Conservation (phyloP, 371 early-diverging fungal genomes). For the Rhizopus stolonifer region DNA sequence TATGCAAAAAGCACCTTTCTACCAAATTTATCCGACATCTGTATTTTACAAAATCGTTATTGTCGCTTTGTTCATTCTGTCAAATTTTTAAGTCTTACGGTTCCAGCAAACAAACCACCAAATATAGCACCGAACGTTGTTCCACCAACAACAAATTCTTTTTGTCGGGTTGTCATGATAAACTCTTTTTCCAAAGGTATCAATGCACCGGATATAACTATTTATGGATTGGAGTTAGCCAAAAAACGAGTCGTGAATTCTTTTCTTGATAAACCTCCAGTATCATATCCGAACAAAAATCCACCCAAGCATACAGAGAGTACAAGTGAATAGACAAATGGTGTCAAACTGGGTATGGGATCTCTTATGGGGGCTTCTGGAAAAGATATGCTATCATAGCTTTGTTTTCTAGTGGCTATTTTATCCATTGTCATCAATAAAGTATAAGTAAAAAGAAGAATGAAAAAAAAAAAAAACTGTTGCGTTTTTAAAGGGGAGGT, state of each 20-base stretch:
- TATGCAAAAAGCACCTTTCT: constrained; percentile 36
- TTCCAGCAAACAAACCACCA: constrained; percentile 60
- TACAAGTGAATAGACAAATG: constrained; percentile 48
- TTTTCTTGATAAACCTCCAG: constrained; percentile 48
- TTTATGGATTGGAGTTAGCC: neutral
- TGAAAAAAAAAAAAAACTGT: too few relatives aligned
- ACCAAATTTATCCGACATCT: constrained; percentile 42
- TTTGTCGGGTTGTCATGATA: constrained; percentile 48
- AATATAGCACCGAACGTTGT: constrained; percentile 71
- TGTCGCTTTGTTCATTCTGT: neutral
- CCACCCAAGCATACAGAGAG: constrained; percentile 60
- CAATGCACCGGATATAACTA: constrained; percentile 58
- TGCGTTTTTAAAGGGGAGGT: too few relatives aligned
- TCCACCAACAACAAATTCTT: constrained; percentile 59
- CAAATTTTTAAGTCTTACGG: constrained; percentile 29
- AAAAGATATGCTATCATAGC: too few relatives aligned
- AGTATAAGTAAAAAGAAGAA: too few relatives aligned
- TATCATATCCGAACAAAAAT: constrained; percentile 72
- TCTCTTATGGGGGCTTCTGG: too few relatives aligned
- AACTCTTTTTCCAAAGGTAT: constrained; percentile 59
- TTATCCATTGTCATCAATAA: too few relatives aligned
- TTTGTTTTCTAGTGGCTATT: too few relatives aligned
- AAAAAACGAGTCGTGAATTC: neutral
- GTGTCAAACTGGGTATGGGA: too few relatives aligned
- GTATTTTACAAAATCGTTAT: neutral